Percentiles rank a stretch among this genome's conserved stretches.
phyloP scores from a whole-genome alignment of 192 early-diverging fungal genomes.

The Gonapodya prolifera region DNA sequence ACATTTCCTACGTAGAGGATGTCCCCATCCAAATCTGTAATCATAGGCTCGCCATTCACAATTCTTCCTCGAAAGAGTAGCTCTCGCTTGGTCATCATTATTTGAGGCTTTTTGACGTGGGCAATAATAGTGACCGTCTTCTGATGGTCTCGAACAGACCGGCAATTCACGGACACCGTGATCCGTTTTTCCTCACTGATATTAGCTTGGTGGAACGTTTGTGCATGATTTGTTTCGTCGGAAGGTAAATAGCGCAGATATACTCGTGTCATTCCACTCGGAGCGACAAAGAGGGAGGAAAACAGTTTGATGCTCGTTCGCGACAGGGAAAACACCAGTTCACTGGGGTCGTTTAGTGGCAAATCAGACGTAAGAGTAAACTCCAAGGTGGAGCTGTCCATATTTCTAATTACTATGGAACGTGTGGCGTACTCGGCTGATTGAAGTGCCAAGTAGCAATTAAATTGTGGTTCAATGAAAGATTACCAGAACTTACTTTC shows the following conservation, averaged over 20 bases:
- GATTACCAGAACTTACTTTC: slow-evolving; percentile 16
- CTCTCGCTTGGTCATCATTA: slow-evolving; percentile 20
- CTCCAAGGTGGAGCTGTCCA: slow-evolving; percentile 59
- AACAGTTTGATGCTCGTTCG: slow-evolving; percentile 58
- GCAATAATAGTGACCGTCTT: slow-evolving; percentile 50
- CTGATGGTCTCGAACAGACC: slow-evolving; percentile 70
- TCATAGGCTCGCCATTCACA: neutral
- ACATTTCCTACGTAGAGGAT: neutral
- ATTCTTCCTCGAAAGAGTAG: slow-evolving; percentile 21
- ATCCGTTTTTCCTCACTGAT: slow-evolving; percentile 48
- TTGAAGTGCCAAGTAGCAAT: neutral
- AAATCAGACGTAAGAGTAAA: slow-evolving; percentile 61
- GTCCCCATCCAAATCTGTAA: neutral
- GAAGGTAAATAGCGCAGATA: slow-evolving; percentile 36
- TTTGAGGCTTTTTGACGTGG: slow-evolving; percentile 44
- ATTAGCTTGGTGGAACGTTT: slow-evolving; percentile 18
- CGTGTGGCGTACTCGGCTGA: slow-evolving; percentile 49
- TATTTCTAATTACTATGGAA: slow-evolving; percentile 60
- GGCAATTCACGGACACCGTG: slow-evolving; percentile 66
- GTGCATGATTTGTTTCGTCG: neutral
- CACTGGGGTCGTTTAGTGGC: slow-evolving; percentile 42
- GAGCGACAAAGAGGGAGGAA: slow-evolving; percentile 50
- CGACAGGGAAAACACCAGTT: slow-evolving; percentile 66
- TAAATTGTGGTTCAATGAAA: neutral
- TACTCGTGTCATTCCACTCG: slow-evolving; percentile 46